A percentile compares a stretch with the other conserved stretches of the same genome.
phyloP scores from a whole-genome alignment of 176 grass and related monocot species.

The Phoenix roebelenii region DNA sequence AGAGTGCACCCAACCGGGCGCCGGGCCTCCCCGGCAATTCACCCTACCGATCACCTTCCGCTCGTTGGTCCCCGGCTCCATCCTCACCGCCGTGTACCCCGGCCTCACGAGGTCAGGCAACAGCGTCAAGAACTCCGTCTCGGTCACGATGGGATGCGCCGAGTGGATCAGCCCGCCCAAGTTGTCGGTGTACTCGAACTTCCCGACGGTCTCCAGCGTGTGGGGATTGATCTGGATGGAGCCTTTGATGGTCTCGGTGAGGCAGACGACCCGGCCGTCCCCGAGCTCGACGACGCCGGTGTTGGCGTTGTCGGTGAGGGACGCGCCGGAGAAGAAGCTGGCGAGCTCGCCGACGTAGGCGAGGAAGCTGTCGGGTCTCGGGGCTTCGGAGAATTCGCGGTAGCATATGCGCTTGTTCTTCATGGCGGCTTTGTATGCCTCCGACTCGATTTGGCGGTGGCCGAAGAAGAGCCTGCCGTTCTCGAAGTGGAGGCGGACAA shows the following conservation, averaged over 20 bases:
- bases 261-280: slow-evolving; percentile 90
- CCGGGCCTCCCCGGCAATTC: slow-evolving; percentile 69
- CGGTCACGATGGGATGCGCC: slow-evolving; percentile 81
- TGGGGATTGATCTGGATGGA: slow-evolving; percentile 80
- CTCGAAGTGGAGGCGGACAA: slow-evolving; percentile 77
- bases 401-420: slow-evolving; percentile 64
- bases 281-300: slow-evolving; percentile 83
- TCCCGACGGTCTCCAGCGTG: slow-evolving; percentile 81
- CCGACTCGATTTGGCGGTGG: slow-evolving; percentile 90
- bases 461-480: slow-evolving; percentile 38
- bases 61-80: slow-evolving; percentile 78
- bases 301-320: slow-evolving; percentile 98
- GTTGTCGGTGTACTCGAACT: slow-evolving; percentile 69
- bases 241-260: slow-evolving; percentile 91
- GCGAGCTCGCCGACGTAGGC: slow-evolving; percentile 54
- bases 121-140: slow-evolving; percentile 75
- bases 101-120: slow-evolving; percentile 74
- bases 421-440: slow-evolving; percentile 83
- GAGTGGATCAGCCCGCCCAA: slow-evolving; percentile 78
- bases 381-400: slow-evolving; percentile 94
- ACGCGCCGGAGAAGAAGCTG: slow-evolving; percentile 68
- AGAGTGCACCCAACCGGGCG: slow-evolving; percentile 98
- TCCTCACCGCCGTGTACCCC: slow-evolving; percentile 57
- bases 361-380: slow-evolving; percentile 44
- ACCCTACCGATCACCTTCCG: slow-evolving; percentile 69